Conservation (phyloP, 2,329 filamentous ascomycete species). For the Trichoderma sp. region DNA sequence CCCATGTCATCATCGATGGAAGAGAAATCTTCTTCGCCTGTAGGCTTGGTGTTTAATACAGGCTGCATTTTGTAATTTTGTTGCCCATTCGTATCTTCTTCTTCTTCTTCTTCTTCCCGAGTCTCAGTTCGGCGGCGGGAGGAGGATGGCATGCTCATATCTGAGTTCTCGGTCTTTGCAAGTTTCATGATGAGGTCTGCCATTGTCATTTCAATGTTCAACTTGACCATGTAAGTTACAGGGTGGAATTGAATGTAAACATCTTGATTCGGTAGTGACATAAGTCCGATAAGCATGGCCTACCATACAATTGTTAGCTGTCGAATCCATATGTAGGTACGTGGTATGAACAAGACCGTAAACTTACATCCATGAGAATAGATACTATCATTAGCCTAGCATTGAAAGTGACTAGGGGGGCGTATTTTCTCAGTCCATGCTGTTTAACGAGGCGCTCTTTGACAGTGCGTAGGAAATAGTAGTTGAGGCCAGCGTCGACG, state of each 20-base stretch:
- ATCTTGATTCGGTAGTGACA: constrained; percentile 35
- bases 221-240: constrained; percentile 55
- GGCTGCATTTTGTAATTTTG: constrained; percentile 17
- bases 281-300: constrained; percentile 23
- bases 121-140: constrained; percentile 1
- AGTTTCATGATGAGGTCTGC: constrained; percentile 54
- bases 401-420: constrained; percentile 54
- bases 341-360: too few relatives aligned
- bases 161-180: constrained; percentile 22
- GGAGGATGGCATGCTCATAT: constrained; percentile 12
- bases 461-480: constrained; percentile 54
- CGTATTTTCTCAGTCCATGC: constrained; percentile 54
- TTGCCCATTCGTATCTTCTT: neutral
- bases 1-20: constrained; percentile 20
- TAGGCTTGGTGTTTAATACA: neutral
- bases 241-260: constrained; percentile 57
- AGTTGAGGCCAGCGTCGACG: constrained; percentile 56
- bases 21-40: constrained; percentile 7
- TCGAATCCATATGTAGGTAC: too few relatives aligned
- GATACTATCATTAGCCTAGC: constrained; percentile 54
- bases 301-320: neutral
- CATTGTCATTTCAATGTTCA: constrained; percentile 59
- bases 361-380: constrained; percentile 51
- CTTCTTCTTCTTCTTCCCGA: constrained; percentile 10
- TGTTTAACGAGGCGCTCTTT: constrained; percentile 50